A percentile compares a stretch with the other conserved stretches of the same genome.
Evolutionary conservation across 768 basidiomycete species (phyloP).

Genomic region (Auricularia sp.): DNA sequence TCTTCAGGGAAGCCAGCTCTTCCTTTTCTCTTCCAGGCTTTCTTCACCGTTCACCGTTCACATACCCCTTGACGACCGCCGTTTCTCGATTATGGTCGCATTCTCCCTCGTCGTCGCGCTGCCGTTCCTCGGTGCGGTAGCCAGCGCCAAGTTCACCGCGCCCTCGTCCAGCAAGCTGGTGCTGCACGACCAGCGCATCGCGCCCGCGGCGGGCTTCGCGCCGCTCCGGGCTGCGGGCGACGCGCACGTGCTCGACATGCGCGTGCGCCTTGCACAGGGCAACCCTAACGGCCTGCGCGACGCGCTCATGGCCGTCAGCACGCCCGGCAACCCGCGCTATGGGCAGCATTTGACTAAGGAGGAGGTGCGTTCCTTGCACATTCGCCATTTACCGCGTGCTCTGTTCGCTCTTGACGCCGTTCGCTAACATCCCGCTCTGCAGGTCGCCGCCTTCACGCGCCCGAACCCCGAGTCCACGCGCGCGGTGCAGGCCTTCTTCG

Average conservation of each 20-base stretch:
- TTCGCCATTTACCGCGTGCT: not conserved
- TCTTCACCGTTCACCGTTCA: no score
- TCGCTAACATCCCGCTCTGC: no score
- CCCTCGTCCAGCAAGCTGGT: not conserved
- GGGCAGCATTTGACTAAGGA: constrained; percentile 37
- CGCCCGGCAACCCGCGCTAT: constrained; percentile 44
- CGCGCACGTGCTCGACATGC: constrained; percentile 30
- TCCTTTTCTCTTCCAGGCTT: no score
- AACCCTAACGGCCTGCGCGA: constrained; percentile 41
- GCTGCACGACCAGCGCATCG: not conserved
- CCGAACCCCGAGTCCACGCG: not conserved
- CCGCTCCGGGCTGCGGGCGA: not conserved
- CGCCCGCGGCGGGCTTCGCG: not conserved
- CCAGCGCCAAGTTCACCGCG: not conserved
- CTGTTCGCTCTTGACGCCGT: no score
- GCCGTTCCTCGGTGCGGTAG: not conserved
- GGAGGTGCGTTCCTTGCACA: constrained; percentile 20
- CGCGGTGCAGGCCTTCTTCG: not conserved
- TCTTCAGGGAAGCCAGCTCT: no score
- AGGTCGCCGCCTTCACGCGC: constrained; percentile 8
- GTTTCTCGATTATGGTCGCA: not conserved
- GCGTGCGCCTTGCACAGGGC: constrained; percentile 46
- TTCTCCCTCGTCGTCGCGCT: not conserved
- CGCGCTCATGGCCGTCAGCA: constrained; percentile 44
- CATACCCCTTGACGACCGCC: not conserved